A percentile compares a stretch with the other conserved stretches of the same genome.
Conservation (phyloP, 1,284 basidiomycete genomes). For the Mycena citricolor region DNA sequence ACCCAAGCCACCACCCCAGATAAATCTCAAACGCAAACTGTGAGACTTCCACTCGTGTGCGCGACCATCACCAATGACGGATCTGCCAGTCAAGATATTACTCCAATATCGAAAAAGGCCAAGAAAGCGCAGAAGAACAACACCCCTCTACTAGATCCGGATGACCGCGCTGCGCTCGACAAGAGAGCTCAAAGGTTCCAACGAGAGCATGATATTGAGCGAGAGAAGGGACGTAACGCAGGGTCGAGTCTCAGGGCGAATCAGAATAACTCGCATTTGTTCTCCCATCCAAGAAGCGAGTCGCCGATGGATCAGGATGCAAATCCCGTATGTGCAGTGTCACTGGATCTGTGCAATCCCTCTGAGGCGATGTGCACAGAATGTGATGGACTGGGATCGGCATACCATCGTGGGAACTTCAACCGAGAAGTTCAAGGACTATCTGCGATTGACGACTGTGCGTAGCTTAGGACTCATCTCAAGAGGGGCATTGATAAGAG, state of each 20-base stretch:
- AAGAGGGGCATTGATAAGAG: background rate
- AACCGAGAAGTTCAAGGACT: conserved; percentile 91
- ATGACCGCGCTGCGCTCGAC: conserved; percentile 66
- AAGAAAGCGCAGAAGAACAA: conserved; percentile 43
- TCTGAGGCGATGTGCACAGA: conserved; percentile 47
- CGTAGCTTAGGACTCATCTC: too few species aligned
- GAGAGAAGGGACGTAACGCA: conserved; percentile 51
- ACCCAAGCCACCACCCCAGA: conserved; percentile 15
- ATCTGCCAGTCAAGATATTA: conserved; percentile 39
- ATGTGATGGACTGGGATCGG: conserved; percentile 96
- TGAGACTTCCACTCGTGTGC: conserved; percentile 8
- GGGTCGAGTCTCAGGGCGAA: conserved; percentile 45
- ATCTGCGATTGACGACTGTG: conserved; percentile 85
- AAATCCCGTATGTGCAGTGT: conserved; percentile 55
- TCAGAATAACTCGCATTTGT: conserved; percentile 52
- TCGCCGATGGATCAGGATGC: conserved; percentile 61
- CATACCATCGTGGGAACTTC: conserved; percentile 93
- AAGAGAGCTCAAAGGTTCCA: conserved; percentile 76
- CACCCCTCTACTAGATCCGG: conserved; percentile 47
- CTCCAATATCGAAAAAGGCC: conserved; percentile 54
- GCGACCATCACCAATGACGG: conserved; percentile 1
- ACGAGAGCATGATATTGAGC: conserved; percentile 79
- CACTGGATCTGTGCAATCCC: conserved; percentile 10
- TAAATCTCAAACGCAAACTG: conserved; percentile 26
- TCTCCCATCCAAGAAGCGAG: conserved; percentile 49